Evolutionary conservation across 768 basidiomycete species (phyloP), one percentile per base, ranked within the genome.

Genomic region (Candolleomyces efflorescens): DNA sequence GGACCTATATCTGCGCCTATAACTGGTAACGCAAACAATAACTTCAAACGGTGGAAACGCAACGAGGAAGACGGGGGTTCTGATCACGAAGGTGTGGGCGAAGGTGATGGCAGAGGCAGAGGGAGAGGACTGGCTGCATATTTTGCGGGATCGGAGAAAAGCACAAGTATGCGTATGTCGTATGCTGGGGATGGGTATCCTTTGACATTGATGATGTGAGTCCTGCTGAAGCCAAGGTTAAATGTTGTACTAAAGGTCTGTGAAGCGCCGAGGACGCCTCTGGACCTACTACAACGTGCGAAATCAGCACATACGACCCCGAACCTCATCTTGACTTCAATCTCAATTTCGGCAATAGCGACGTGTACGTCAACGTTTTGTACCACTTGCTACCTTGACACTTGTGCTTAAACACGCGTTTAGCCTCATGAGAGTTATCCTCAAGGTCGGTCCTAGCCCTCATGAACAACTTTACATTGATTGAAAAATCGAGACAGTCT

Each of bases 271-370:
- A 93, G 66, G 90, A 92, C 59, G 84, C 86, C 5, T 72, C 78
- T 44, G 92, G 92, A 2, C 92, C 92, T 5, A 92, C 88, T 0
- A 93, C 92, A 15, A 89, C 85, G 24, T 94, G 93, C 68, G 89
- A 95, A 70, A 85, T 95, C 59, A 80, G 85, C 26, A 94, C 94
- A 0, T 90, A 88, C 61, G 89, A 92, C 45, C 82, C 92, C 6
- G 94, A 96, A 59, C 85, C 88, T 18, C 80, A 85, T 59, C 75
- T 92, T 41, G 89, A 94, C 57, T 82, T 96, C 22, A 79, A 86
- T 56, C 82, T 96, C 23, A 79, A 86, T 2, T 94, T 96, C 65
- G 85, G 91, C 63, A 77, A 77, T 85, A 17, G 77, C 60, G 59
- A 81, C 58, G 83, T 82, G 86, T 86, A 68, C 62, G 79, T 67